phyloP scores from a whole-genome alignment of 1,139 yeast species.

The Candida sp. region DNA sequence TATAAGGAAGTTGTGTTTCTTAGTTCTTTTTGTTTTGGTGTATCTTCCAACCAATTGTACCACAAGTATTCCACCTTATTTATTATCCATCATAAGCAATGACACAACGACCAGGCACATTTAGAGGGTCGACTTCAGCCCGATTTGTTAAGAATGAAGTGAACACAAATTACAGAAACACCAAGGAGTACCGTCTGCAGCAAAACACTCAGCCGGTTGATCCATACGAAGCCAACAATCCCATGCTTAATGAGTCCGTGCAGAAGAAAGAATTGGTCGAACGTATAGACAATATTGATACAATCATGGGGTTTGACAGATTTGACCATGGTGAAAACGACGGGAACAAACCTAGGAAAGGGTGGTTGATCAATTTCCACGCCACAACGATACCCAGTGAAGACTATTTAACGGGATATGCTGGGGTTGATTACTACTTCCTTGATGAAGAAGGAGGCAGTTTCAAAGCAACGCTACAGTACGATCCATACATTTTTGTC shows the following conservation, averaged over 20 bases:
- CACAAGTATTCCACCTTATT: background rate
- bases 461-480: slow-evolving; percentile 83
- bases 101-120: slow-evolving; percentile 13
- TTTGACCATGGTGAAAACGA: slow-evolving; percentile 64
- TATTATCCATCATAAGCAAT: slow-evolving; percentile 1
- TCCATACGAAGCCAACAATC: slow-evolving; percentile 35
- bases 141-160: slow-evolving; percentile 53
- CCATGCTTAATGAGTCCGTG: slow-evolving; percentile 46
- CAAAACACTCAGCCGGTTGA: slow-evolving; percentile 19
- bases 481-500: slow-evolving; percentile 89
- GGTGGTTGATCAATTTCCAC: slow-evolving; percentile 94
- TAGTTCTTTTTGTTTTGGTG: background rate
- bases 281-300: slow-evolving; percentile 68
- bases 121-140: slow-evolving; percentile 59
- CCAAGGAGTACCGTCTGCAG: slow-evolving; percentile 7
- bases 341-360: slow-evolving; percentile 61
- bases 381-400: slow-evolving; percentile 63
- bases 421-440: slow-evolving; percentile 95
- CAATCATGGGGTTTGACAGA: slow-evolving; percentile 84
- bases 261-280: slow-evolving; percentile 47
- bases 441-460: slow-evolving; percentile 98
- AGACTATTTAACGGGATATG: slow-evolving; percentile 61
- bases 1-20: background rate
- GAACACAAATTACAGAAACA: slow-evolving; percentile 14
- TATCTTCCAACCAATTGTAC: background rate